These are phyloP conservation scores for Clavulina sp. DNA, from an alignment of 768 basidiomycete genomes.

Conservation along the genomic window DNA sequence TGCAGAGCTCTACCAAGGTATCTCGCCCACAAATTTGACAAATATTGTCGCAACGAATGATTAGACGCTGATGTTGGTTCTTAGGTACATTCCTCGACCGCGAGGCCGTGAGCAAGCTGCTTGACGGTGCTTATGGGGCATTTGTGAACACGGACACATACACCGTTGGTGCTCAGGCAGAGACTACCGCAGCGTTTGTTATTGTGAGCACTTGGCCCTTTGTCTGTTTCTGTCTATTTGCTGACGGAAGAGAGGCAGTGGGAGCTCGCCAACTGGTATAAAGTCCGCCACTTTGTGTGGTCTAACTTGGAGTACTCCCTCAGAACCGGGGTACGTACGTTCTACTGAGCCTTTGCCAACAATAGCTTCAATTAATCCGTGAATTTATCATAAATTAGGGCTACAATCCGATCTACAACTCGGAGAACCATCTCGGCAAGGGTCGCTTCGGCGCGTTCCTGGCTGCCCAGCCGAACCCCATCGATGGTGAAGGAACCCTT, in stretches of 20 bases:
- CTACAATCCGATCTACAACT: too few species aligned
- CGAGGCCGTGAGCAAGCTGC: neutral
- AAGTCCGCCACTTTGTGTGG: slow-evolving; percentile 17
- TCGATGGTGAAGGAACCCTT: too few species aligned
- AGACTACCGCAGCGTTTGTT: slow-evolving; percentile 2
- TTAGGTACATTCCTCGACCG: slow-evolving; percentile 1
- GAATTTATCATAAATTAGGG: slow-evolving; percentile 13
- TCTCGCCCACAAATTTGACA: neutral
- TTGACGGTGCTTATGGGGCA: slow-evolving; percentile 5
- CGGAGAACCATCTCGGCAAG: slow-evolving; percentile 27
- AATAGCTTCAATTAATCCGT: neutral
- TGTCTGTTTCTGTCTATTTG: too few species aligned
- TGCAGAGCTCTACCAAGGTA: too few species aligned
- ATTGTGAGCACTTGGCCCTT: too few species aligned
- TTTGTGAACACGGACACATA: slow-evolving; percentile 8
- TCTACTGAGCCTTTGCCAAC: neutral
- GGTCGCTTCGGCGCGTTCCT: slow-evolving; percentile 26
- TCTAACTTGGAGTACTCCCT: slow-evolving; percentile 26
- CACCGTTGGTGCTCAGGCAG: slow-evolving; percentile 5
- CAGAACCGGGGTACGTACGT: slow-evolving; percentile 18
- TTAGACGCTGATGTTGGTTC: neutral
- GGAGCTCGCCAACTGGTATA: slow-evolving; percentile 1
- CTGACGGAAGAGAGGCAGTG: too few species aligned
- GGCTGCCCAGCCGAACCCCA: slow-evolving; percentile 21
- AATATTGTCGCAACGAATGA: neutral